Base-by-base conservation (phyloP, 2,329 filamentous ascomycete species). In the Coleophoma eucalyptorum region DNA sequence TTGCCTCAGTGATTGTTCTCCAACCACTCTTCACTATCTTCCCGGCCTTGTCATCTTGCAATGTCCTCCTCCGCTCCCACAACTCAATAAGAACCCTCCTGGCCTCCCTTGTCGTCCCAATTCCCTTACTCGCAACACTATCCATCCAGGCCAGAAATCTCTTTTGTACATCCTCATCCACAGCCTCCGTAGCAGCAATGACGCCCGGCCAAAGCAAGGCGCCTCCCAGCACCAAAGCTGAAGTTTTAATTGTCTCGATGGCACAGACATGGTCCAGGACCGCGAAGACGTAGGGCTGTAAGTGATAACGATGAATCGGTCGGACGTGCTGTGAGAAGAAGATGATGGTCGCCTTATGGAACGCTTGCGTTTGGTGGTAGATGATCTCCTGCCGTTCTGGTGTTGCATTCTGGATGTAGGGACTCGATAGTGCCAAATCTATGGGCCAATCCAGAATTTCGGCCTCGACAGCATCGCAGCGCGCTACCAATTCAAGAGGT, bases 301-400 rank as follows among this genome's bases (percentile, higher is more conserved):
- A n/a, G 6, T 44, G 42, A 16, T 44, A 44, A 7, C 42, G 19
- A 26, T 44, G 42, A 26, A 44, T 44, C 3, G 42, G 19, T 12
- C 42, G 42, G 21, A 44, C 26, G 15, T 44, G 42, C n/a, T 44
- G 42, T 4, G 42, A 44, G 42, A 44, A 44, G 19, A 44, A 44
- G 19, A 44, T 44, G 18, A 44, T 44, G 3, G 42, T 44, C 26
- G 42, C 42, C 13, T 31, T 19, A n/a, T 44, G 42, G 6, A 44
- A 44, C 4, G 42, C 42, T 12, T 44, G 42, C 10, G 42, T 44
- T 16, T 44, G 42, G n/a, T 44, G 42, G 21, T 44, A 31, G 21
- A 44, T 44, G n/a, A 44, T 43, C 26, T 31, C 31, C 26, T 44
- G 42, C 10, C 19, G n/a, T 31, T 20, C 19, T 2, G 42, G 19